Base-by-base conservation (phyloP, 2,329 filamentous ascomycete genomes). In the Beauveria caledonica region DNA sequence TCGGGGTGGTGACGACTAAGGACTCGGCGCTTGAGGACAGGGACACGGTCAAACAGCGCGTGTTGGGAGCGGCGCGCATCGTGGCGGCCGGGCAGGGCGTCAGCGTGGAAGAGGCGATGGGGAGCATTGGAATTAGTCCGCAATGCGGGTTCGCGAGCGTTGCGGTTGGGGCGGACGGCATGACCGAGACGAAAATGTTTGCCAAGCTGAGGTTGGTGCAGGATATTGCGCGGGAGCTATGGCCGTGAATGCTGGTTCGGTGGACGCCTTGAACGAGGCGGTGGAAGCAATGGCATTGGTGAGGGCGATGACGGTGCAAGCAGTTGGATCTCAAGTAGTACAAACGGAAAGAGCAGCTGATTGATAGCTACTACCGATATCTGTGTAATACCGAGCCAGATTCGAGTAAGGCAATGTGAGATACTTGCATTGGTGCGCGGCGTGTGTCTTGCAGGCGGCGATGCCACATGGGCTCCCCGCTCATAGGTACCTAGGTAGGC, bases 81-180 rank as follows among this genome's bases (percentile, higher is more conserved):
- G 83, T 91, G 58, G 86, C 86, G 0, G 75, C 85, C 65, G 87
- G 87, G 0, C 83, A 81, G 50, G 81, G 81, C 2, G 78, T 86
- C 68, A 80, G 76, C 7, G 76, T 80, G n/a, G 80, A 87, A 66
- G 79, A 89, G 68, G 86, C 84, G 1, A 74, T 90, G 58, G 76
- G 84, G 68, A 80, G 84, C 64, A 76, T 90, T 27, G 84, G 85
- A 49, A 83, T 89, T 29, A 87, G 84, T 68, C 86, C 86, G 3
- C 86, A 89, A 74, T 88, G 85, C 68, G 86, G 85, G 0, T 87
- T 88, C 70, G 87, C 87, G 3, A 88, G 84, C 66, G 86, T 89
- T 66, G 80, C 84, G 17, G 78, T 86, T 64, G 87, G 86, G 7
- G 73, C 73, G 1, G 88, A 90, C 68, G 78, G 81, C 42, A 80